These are phyloP conservation scores for Aschersonia sp. DNA, from an alignment of 2,329 filamentous ascomycete species.

Conservation along the genomic window DNA sequence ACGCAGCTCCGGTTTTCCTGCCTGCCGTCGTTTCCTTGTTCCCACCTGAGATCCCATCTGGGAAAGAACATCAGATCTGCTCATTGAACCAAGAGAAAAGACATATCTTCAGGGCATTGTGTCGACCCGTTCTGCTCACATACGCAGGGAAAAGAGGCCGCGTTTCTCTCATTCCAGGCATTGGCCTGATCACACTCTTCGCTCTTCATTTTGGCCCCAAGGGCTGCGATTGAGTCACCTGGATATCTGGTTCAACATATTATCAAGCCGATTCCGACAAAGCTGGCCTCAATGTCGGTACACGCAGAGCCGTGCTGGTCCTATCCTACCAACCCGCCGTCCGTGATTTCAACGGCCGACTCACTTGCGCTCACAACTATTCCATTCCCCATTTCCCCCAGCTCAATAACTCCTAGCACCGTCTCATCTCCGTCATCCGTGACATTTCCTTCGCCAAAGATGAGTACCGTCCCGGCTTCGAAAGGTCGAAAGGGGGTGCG, in stretches of 20 bases:
- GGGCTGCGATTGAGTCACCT: background rate
- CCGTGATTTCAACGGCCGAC: background rate
- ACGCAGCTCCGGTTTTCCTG: background rate
- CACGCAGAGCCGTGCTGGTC: background rate
- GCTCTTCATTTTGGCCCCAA: no score
- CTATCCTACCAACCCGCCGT: background rate
- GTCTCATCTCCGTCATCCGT: background rate
- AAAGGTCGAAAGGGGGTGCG: background rate
- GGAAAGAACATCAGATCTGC: background rate
- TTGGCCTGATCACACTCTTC: no score
- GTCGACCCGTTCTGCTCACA: no score
- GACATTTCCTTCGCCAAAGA: background rate
- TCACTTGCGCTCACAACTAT: slow-evolving; percentile 1
- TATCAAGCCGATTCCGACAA: background rate
- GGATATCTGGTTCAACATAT: background rate
- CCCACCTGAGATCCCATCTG: background rate
- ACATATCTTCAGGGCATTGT: background rate
- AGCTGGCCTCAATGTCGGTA: background rate
- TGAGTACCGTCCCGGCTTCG: background rate
- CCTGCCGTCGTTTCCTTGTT: background rate
- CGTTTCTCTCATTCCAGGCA: no score
- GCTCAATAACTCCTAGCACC: background rate
- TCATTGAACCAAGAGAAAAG: background rate
- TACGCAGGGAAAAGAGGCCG: no score
- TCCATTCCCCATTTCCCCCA: slow-evolving; percentile 1